Conservation (phyloP, 345 rosid species). For the Salix exigua region DNA sequence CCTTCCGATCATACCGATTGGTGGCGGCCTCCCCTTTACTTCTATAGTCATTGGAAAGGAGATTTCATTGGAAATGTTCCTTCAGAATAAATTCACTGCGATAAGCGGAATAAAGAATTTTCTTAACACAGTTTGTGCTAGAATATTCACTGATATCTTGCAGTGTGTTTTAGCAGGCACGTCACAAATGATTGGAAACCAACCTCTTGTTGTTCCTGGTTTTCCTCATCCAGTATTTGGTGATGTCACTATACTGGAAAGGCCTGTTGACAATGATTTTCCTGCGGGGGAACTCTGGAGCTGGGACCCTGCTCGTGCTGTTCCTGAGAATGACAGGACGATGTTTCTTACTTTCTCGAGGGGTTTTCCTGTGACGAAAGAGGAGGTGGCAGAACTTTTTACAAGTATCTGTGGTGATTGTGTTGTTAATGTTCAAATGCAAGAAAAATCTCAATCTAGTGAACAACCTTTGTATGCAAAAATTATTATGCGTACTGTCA, state of each 20-base stretch:
- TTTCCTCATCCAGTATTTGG: conserved; percentile 46
- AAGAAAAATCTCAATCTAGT: conserved; percentile 6
- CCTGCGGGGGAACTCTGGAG: conserved; percentile 38
- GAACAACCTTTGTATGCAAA: conserved; percentile 44
- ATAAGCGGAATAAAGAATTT: conserved; percentile 38
- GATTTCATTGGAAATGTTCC: conserved; percentile 26
- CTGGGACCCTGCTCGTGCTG: conserved; percentile 20
- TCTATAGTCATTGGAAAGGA: conserved; percentile 22
- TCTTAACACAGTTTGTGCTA: conserved; percentile 32
- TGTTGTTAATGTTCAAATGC: conserved; percentile 37
- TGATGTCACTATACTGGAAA: conserved; percentile 18
- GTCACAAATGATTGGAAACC: not conserved
- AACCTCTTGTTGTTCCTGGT: conserved; percentile 26
- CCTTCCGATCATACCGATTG: not conserved
- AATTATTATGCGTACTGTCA: conserved; percentile 25
- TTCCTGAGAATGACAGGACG: conserved; percentile 37
- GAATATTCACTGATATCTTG: conserved; percentile 38
- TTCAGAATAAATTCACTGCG: conserved; percentile 28
- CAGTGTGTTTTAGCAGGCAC: conserved; percentile 1
- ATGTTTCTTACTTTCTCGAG: conserved; percentile 47
- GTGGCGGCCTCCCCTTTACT: conserved; percentile 22
- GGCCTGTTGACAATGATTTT: conserved; percentile 11
- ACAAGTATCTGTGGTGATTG: conserved; percentile 19
- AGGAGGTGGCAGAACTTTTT: conserved; percentile 40
- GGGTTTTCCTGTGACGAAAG: conserved; percentile 39